Evolutionary conservation across 257 asterid species (phyloP), one percentile per base, ranked within the genome.

Genomic region (Nicotiana otophora): DNA sequence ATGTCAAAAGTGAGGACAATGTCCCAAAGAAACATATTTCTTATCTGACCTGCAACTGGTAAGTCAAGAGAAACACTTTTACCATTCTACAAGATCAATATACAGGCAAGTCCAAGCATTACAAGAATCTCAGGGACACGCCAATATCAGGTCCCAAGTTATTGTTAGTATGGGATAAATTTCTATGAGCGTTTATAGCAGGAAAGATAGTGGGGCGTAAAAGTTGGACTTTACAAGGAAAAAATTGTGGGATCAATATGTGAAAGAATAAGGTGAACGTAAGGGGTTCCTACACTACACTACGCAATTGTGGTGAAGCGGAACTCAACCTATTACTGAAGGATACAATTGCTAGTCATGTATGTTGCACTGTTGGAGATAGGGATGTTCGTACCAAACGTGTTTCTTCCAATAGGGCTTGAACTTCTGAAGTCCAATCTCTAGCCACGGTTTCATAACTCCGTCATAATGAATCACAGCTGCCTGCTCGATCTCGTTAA

Each of bases 371-470:
- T 90, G 93, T 57, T 91, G 85, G 76, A 91, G 64, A 85, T 76
- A 91, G 9, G 85, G 80, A 36, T 89, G 86, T 82, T 89, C 92
- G 65, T 91, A 91, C 36, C 88, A 86, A 28, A 90, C 89, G 17
- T 20, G 89, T 80, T 86, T 89, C 57, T 88, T 72, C 95, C 95
- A 91, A 51, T 87, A 87, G 61, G 77, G 87, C 46, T 89, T 82
- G 84, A 89, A 91, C 84, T 90, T 91, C 63, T 89, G 91, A 31
- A 91, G 81, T 85, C 86, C 90, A 11, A 91, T 89, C 88, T 91
- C 95, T 19, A 91, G 91, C 95, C 95, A 91, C 11, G 95, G 95
- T 80, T 91, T 90, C 87, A 91, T 86, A 90, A 89, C 87, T 58
- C 95, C 95, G 0, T 91, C 90, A 83, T 90, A 91, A 82, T 91